Base-by-base conservation (phyloP, 371 early-diverging fungal genomes). In the Phascolomyces articulosus region DNA sequence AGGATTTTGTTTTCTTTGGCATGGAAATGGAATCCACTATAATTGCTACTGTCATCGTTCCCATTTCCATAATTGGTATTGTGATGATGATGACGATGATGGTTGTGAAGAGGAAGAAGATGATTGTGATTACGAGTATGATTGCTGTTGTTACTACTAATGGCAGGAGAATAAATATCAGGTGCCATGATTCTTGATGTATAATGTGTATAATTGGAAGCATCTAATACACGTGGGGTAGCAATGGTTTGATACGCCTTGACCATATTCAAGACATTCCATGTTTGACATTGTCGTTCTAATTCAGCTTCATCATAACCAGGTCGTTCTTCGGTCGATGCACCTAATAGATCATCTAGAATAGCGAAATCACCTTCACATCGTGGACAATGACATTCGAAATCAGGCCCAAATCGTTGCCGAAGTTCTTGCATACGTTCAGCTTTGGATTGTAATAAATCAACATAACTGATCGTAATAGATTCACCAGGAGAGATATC, bases 391-490 rank as follows among this genome's bases (percentile, higher is more conserved):
- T 60, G 53, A 51, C 80, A 80, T 1, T 51, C 64, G 61, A 54
- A 77, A 9, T 65, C 61, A 2, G 29, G 55, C 3, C 80, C 80
- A 38, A 80, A 80, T 10, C 67, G 69, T 16, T 78, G 82, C 21
- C 64, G 61, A 1, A 95, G 77, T 3, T 71, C 69, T 28, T 65
- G 65, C 13, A 76, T 74, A 9, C 95, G 75, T 58, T 83, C 82
- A 34, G 55, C 31, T 13, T 87, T 82, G 47, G 86, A 82, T 3
- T 72, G 65, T 49, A 88, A 75, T 4, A 85, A 71, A 66, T 95
- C 94, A 16, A 89, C 82, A 73, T 96, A 96, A 3, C 90, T 73
- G 6, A 95, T 83, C 1, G 85, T 85, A 15, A 96, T 72, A 47
- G 93, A 90, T 40, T 92, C 88, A 4, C 93, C 94, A 0, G 67